These are phyloP conservation scores for Lippia alba DNA, from an alignment of 305 asterid genomes.

Conservation along the genomic window DNA sequence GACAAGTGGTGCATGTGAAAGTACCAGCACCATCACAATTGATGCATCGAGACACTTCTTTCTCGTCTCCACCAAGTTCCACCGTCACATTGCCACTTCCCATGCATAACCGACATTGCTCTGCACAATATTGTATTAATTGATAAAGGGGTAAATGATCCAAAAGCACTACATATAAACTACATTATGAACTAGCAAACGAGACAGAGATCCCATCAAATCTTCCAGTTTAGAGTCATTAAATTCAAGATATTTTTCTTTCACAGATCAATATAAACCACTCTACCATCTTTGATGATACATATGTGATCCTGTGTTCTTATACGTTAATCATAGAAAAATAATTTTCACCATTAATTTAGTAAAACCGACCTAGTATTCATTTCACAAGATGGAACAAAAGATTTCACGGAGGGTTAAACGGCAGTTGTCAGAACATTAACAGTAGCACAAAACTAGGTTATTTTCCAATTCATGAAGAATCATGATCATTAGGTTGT, in stretches of 20 bases:
- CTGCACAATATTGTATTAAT: constrained; percentile 47
- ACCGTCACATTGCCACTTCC: constrained; percentile 79
- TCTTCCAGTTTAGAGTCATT: not conserved
- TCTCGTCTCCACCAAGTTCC: constrained; percentile 85
- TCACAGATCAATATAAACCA: too few species aligned
- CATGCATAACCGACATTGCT: constrained; percentile 85
- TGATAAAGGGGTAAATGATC: not conserved
- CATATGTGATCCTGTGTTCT: not conserved
- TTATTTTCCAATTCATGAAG: not conserved
- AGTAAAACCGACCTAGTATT: not conserved
- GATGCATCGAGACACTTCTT: constrained; percentile 84
- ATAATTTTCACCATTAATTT: constrained; percentile 8
- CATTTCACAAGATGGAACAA: not conserved
- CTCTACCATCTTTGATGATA: constrained; percentile 4
- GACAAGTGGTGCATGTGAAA: constrained; percentile 95
- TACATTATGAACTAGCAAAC: not conserved
- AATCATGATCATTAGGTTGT: not conserved
- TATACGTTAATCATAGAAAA: not conserved
- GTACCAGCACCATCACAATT: constrained; percentile 88
- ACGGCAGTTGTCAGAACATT: not conserved
- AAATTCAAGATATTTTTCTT: too few species aligned
- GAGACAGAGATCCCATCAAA: not conserved
- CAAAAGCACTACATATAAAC: not conserved
- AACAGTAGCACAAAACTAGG: not conserved
- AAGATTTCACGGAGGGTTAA: not conserved